Conservation (phyloP, 2,329 filamentous ascomycete genomes). For the Monosporascus sp. region DNA sequence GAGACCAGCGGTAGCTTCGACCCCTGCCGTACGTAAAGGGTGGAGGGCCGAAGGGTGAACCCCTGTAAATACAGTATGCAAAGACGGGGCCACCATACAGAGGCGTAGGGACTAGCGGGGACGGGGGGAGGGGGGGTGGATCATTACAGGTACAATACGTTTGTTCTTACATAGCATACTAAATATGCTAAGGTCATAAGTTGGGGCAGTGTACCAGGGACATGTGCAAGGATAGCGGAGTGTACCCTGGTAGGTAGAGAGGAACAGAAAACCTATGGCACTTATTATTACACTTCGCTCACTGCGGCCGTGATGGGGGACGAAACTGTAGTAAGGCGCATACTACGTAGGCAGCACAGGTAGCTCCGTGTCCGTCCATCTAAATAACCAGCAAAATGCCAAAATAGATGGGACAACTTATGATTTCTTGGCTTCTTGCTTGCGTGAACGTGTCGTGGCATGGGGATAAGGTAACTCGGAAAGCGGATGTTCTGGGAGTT, state of each 20-base stretch:
- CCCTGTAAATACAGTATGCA: background rate
- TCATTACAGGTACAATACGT: background rate
- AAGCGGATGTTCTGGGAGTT: background rate
- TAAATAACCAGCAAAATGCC: background rate
- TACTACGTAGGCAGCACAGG: background rate
- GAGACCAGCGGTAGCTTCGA: background rate
- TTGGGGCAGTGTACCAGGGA: too few relatives aligned
- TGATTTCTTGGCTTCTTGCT: background rate
- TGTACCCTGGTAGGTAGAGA: too few relatives aligned
- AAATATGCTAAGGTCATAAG: too few relatives aligned
- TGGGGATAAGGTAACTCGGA: background rate
- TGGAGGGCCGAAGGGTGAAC: background rate
- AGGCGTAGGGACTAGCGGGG: background rate
- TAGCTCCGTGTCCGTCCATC: background rate
- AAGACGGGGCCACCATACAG: background rate
- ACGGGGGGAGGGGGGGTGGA: background rate
- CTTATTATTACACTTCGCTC: background rate
- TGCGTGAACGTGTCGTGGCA: background rate
- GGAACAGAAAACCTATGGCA: too few relatives aligned
- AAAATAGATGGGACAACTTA: background rate
- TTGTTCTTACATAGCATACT: background rate
- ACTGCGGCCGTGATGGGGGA: background rate
- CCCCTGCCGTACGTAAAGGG: background rate
- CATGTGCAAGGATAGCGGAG: too few relatives aligned
- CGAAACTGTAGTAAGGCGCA: background rate